Evolutionary conservation across 768 basidiomycete genomes (phyloP), one percentile per base, ranked within the genome.

Genomic region (Agrocybe praecox): DNA sequence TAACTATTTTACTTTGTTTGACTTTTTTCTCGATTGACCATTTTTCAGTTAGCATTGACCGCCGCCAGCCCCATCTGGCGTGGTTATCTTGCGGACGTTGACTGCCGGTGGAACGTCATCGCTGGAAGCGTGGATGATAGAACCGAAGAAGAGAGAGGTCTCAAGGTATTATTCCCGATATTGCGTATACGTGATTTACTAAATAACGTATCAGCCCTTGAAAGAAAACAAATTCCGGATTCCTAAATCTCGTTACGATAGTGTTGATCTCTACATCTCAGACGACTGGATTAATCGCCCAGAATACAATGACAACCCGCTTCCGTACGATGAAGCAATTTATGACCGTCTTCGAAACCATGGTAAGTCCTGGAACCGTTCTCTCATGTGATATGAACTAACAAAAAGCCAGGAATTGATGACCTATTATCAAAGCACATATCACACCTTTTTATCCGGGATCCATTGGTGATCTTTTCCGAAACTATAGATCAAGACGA

Each of bases 41-140:
- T 6, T 34, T 43, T 29, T 44, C 71, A 97, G 96, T 79, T 99
- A 53, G 97, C 97, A 2, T 74, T 98, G 67, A 94, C 92, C 1
- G 97, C 96, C 23, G 93, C 94, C 1, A 96, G 96, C 68, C 97
- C 97, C 3, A 81, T 93, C 14, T 99, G 93, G 86, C 83, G 97
- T 58, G 97, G 97, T 6, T 90, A 93, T 70, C 83, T 99, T 43
- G 88, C 96, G 40, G 96, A 99, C 69, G 96, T 98, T 6, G 97
- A 99, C 75, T 97, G 93, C 66, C 86, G 97, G 43, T 99, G 97
- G 97, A 93, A 98, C 65, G 97, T 99, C 10, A 97, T 99, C 61
- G 91, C 97, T 10, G 97, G 92, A n/a, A 94, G 93, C 65, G 96
- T 99, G 0, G 97, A 99, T 66, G 96, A 98, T 73, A 86, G 97